Base-by-base conservation (phyloP, 306 rosid species). In the Acacia crassicarpa region DNA sequence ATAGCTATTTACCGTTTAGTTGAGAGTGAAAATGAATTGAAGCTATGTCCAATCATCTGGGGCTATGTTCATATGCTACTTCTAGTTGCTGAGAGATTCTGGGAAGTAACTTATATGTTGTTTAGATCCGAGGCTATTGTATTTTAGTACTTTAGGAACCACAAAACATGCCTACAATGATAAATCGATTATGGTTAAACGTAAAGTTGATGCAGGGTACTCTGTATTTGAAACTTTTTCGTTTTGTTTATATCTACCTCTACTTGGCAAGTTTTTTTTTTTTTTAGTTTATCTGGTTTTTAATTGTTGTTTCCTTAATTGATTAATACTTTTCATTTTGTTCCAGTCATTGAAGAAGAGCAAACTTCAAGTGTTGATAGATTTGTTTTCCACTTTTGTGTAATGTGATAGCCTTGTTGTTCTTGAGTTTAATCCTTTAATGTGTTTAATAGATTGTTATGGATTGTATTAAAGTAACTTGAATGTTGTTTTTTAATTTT, bases 1-100 rank as follows among this genome's bases (percentile, higher is more conserved):
- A 32, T 62, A 73, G 40, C 75, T 56, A 81, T 68, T 35, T 30
- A 81, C 32, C 8, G 62, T 56, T 56, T 56, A 56, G 61, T 75
- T 75, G 23, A 25, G 59, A 75, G 15, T 73, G 15, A 27, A 72
- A 46, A 72, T 72, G 41, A 46, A 23, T 15, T 72, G 22, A 72
- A 45, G 59, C 32, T 25, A 25, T 9, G 4, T 15, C 43, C 8
- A 30, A n/a, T 6, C 9, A 30, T 63, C 69, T 15, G 20, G 38
- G 22, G 41, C 20, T 53, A 49, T 53, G 65, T 53, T 51, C 40
- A 74, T 19, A 19, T 30, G 27, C 9, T 33, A 17, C 11, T 30
- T 51, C 32, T 51, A 23, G 32, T 20, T 3, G 78, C 32, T 53
- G 59, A 12, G 76, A 56, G 5, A 44, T 41, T 41, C 49, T 69